These are phyloP conservation scores for Coprinellus micaceus DNA, from an alignment of 768 basidiomycete species.

Conservation along the genomic window DNA sequence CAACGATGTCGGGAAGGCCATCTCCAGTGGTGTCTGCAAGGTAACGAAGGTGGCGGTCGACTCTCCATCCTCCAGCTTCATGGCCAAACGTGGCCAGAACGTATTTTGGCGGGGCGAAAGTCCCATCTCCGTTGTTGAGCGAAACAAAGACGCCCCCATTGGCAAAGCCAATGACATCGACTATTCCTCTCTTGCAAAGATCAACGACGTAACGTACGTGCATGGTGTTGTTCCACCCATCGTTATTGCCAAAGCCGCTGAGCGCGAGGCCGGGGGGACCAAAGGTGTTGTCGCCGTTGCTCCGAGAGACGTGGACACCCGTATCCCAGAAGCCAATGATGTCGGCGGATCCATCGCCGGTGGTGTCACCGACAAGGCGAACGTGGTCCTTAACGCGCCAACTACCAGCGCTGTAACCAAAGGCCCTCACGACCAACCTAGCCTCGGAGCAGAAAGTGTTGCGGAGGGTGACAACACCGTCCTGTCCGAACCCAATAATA, in stretches of 20 bases:
- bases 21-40: no score
- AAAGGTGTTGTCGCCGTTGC: background rate
- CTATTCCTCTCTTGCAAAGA: no score
- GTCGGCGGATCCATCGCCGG: background rate
- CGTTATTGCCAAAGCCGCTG: background rate
- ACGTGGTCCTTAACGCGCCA: background rate
- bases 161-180: no score
- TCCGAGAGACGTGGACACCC: background rate
- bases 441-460: background rate
- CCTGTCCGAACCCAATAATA: background rate
- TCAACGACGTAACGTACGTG: no score
- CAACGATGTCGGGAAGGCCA: no score
- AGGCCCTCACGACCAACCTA: background rate
- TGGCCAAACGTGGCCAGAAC: no score
- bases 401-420: background rate
- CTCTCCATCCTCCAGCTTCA: no score
- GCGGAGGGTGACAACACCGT: background rate
- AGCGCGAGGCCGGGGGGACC: background rate
- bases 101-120: no score
- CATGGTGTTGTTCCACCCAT: background rate
- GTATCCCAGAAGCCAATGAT: background rate
- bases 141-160: no score
- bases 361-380: background rate
- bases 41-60: no score
- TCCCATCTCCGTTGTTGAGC: no score